Base-by-base conservation (phyloP, 345 rosid genomes). In the Brassica rapa region DNA sequence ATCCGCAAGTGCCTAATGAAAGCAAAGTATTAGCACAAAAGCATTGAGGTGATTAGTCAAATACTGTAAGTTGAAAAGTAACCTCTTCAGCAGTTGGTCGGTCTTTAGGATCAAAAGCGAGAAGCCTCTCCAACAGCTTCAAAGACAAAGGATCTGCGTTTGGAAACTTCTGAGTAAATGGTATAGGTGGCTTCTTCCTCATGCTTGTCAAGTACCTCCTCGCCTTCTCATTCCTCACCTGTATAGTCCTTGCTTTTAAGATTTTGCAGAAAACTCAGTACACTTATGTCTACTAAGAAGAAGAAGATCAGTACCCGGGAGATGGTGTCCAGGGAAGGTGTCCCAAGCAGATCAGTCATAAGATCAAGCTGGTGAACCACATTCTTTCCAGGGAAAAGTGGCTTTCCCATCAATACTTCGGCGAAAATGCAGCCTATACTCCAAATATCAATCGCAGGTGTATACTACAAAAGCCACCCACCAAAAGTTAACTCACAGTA, bases 381-480 rank as follows among this genome's bases (percentile, higher is more conserved):
- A 80, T 94, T 92, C 83, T 94, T 94, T 14, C 98, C 97, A 72
- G 98, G 97, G 84, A 92, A 94, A 67, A 94, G 85, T 9, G 97
- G 98, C 71, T 87, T 90, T 72, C 98, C 97, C 9, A 86, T 88
- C 77, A 92, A 81, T 59, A 94, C 96, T 77, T 94, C 98, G 15
- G 96, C 98, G 74, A 94, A 94, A 81, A 94, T 94, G 87, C 97
- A 92, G 68, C 98, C 97, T 81, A 94, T 94, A 79, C 98, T 88
- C 98, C 98, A 94, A 70, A 94, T 87, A 77, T 94, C 98, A 77
- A 94, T 92, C 68, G 98, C 97, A 14, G 98, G 95, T 30, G 98
- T 94, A 83, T 94, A 94, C 98, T 94, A 90, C 80, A 88, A 46
- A 30, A n/a, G 8, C 68, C 70, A 79, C 62, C 23, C 70, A 78